Conservation (phyloP, 1,139 yeast genomes). For the Sugiyamaella sp. region DNA sequence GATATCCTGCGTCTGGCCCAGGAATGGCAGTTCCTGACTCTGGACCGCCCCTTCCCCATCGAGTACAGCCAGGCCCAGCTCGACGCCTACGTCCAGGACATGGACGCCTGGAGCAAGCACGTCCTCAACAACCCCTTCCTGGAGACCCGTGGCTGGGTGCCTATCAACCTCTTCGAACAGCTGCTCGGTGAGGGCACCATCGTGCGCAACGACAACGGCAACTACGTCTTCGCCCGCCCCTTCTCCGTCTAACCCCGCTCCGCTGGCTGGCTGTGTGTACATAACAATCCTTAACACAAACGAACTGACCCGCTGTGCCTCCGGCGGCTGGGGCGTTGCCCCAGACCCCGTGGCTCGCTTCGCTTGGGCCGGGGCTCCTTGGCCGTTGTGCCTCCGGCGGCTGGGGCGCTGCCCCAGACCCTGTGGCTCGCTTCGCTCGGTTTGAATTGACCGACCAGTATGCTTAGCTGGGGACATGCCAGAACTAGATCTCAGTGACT, state of each 20-base stretch:
- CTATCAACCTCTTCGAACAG: constrained; percentile 84
- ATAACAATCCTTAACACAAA: neutral
- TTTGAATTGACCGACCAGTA: no score
- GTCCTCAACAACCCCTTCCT: constrained; percentile 77
- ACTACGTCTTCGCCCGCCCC: constrained; percentile 41
- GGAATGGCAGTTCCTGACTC: constrained; percentile 50
- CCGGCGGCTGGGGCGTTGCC: neutral
- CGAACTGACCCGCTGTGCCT: neutral
- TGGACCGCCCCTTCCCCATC: constrained; percentile 58
- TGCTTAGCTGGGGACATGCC: no score
- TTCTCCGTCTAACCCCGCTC: constrained; percentile 7
- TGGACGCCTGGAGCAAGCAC: constrained; percentile 69
- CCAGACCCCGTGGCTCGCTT: neutral
- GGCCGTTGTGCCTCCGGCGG: neutral
- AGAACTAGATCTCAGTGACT: no score
- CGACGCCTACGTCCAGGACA: constrained; percentile 57
- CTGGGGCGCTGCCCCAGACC: neutral
- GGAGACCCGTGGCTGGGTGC: constrained; percentile 94
- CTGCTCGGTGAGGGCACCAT: constrained; percentile 69
- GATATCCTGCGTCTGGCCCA: constrained; percentile 74
- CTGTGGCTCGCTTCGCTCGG: neutral
- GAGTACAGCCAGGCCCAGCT: constrained; percentile 57
- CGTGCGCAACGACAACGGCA: constrained; percentile 50
- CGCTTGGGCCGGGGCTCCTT: no score
- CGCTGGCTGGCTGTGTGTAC: neutral